phyloP scores from a whole-genome alignment of 441 rosid genomes.

The Mallotus repandus region DNA sequence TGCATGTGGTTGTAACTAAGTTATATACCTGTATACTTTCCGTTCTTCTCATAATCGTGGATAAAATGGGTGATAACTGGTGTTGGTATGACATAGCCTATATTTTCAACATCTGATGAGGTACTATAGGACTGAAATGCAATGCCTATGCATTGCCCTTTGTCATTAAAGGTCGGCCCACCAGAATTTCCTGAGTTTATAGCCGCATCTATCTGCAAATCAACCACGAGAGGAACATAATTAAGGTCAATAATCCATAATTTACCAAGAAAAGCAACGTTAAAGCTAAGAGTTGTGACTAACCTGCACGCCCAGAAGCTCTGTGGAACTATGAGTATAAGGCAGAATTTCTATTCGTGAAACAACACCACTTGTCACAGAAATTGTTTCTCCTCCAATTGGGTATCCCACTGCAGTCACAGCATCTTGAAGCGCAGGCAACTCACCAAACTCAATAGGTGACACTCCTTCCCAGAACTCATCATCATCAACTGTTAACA shows the following conservation, averaged over 20 bases:
- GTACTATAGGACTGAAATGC: constrained; percentile 94
- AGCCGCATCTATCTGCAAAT: constrained; percentile 90
- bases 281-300: constrained; percentile 4
- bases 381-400: constrained; percentile 91
- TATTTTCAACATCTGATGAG: constrained; percentile 76
- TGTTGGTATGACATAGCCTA: constrained; percentile 92
- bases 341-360: constrained; percentile 84
- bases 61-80: constrained; percentile 90
- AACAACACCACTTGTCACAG: constrained; percentile 97
- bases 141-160: constrained; percentile 87
- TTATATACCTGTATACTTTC: constrained; percentile 68
- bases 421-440: constrained; percentile 94
- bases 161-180: constrained; percentile 91
- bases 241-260: neutral
- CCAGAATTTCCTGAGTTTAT: constrained; percentile 95
- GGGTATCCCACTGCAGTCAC: constrained; percentile 97
- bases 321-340: constrained; percentile 80
- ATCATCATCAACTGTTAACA: no score
- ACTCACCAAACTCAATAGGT: constrained; percentile 65
- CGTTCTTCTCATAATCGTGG: constrained; percentile 80
- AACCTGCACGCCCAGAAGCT: constrained; percentile 91
- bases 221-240: constrained; percentile 3
- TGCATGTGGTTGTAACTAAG: neutral
- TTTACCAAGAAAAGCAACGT: neutral
- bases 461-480: no score